These are phyloP conservation scores for Cronartium quercuum DNA, from an alignment of 1,284 basidiomycete genomes.

Conservation along the genomic window DNA sequence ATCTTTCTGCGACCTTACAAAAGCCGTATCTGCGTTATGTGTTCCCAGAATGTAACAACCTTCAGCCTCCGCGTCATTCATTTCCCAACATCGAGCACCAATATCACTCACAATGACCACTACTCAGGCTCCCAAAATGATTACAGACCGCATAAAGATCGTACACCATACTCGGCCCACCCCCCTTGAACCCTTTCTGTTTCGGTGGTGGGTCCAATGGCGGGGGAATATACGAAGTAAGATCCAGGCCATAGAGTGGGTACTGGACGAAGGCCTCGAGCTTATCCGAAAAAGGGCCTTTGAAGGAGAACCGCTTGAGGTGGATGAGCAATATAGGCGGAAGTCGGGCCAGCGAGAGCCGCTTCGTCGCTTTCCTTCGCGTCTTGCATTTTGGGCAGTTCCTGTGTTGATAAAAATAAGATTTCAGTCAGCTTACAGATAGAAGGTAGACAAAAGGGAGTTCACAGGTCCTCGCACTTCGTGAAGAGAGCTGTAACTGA, in stretches of 20 bases:
- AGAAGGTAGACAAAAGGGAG: conserved; percentile 40
- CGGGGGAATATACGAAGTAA: conserved; percentile 83
- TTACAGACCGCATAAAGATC: conserved; percentile 52
- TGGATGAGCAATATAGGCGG: conserved; percentile 93
- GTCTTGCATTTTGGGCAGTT: conserved; percentile 87
- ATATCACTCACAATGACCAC: conserved; percentile 46
- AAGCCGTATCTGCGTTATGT: conserved; percentile 29
- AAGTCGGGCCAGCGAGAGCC: conserved; percentile 76
- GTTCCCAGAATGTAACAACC: neutral
- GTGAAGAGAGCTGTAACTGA: conserved; percentile 52
- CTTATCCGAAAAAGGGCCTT: conserved; percentile 91
- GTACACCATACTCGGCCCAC: conserved; percentile 48
- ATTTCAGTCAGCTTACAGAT: conserved; percentile 12
- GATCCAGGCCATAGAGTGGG: conserved; percentile 72
- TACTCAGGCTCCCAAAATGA: conserved; percentile 48
- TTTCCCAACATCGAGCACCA: neutral
- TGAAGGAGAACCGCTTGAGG: conserved; percentile 88
- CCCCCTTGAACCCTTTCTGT: conserved; percentile 3
- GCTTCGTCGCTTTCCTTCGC: conserved; percentile 73
- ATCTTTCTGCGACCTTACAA: conserved; percentile 36
- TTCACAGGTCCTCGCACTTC: conserved; percentile 45
- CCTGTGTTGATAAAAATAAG: conserved; percentile 53
- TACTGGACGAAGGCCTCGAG: conserved; percentile 57
- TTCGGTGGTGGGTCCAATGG: conserved; percentile 46
- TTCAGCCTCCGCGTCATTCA: neutral